phyloP scores from a whole-genome alignment of 805 yeast genomes.

The Myxozyma nipponensis region DNA sequence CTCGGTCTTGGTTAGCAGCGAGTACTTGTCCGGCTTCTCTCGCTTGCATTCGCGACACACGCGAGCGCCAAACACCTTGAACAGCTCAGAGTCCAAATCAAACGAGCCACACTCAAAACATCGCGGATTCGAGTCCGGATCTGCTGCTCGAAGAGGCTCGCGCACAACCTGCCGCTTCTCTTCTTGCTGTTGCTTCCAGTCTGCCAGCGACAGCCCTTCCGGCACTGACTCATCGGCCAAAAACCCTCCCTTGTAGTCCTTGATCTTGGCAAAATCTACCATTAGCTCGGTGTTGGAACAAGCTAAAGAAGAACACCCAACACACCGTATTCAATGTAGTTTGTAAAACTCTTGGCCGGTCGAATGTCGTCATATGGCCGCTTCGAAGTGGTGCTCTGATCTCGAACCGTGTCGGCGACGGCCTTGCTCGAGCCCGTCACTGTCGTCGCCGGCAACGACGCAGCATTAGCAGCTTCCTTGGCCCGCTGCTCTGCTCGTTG shows the following conservation, averaged over 20 bases:
- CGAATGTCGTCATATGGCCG: constrained; percentile 25
- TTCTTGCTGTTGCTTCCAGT: constrained; percentile 52
- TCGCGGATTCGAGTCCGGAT: constrained; percentile 67
- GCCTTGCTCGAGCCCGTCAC: neutral
- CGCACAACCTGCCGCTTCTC: constrained; percentile 28
- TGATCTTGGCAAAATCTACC: constrained; percentile 85
- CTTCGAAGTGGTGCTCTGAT: constrained; percentile 27
- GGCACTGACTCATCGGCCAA: constrained; percentile 44
- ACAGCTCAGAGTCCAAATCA: constrained; percentile 73
- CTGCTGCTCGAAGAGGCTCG: constrained; percentile 51
- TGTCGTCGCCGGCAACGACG: constrained; percentile 9
- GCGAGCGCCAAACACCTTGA: constrained; percentile 61
- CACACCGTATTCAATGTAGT: constrained; percentile 41
- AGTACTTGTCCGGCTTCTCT: constrained; percentile 77
- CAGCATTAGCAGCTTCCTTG: constrained; percentile 16
- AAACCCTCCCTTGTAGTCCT: constrained; percentile 84
- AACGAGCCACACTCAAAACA: constrained; percentile 73
- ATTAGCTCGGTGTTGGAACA: neutral
- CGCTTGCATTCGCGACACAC: constrained; percentile 80
- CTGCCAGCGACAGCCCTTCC: constrained; percentile 43
- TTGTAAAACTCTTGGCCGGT: constrained; percentile 34
- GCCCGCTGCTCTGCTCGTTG: constrained; percentile 22
- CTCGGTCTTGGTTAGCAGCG: constrained; percentile 90
- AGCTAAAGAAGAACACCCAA: constrained; percentile 49
- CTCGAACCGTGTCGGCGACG: constrained; percentile 6